Evolutionary conservation across 1,284 basidiomycete genomes (phyloP).

Genomic region (Polyporus tsugae): DNA sequence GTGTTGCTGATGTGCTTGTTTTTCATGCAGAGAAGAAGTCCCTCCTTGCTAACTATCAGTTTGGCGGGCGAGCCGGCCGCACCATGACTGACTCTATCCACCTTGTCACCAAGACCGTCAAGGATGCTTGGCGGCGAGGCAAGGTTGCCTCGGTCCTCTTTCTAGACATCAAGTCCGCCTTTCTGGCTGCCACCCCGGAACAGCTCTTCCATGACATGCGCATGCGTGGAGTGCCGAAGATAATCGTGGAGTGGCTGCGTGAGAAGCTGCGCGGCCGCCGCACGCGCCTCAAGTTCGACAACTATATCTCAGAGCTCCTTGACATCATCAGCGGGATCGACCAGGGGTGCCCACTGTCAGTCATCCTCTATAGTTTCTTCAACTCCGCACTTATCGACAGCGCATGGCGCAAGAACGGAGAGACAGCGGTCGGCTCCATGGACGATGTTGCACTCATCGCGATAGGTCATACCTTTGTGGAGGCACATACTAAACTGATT

Average conservation of each 20-base stretch:
- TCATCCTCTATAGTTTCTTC: constrained; percentile 41
- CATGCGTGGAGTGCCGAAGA: constrained; percentile 37
- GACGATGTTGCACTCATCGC: constrained; percentile 37
- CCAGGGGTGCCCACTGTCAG: constrained; percentile 43
- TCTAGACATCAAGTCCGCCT: constrained; percentile 51
- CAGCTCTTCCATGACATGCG: constrained; percentile 45
- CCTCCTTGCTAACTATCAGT: constrained; percentile 41
- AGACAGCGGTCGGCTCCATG: constrained; percentile 38
- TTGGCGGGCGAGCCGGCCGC: constrained; percentile 45
- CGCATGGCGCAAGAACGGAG: constrained; percentile 20
- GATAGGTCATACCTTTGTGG: constrained; percentile 1
- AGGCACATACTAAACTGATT: background rate
- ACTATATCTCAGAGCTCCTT: constrained; percentile 38
- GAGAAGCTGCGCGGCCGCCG: constrained; percentile 33
- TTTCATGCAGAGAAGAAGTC: constrained; percentile 34
- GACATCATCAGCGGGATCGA: constrained; percentile 41
- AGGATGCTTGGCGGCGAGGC: constrained; percentile 44
- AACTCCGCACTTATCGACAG: constrained; percentile 39
- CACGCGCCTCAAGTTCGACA: constrained; percentile 42
- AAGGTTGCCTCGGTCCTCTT: constrained; percentile 45
- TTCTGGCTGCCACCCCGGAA: constrained; percentile 43
- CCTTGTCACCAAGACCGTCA: constrained; percentile 40
- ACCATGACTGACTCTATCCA: constrained; percentile 49
- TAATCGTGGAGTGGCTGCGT: constrained; percentile 37
- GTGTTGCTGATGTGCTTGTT: constrained; percentile 37